These are phyloP conservation scores for Termitomyces sp. DNA, from an alignment of 768 basidiomycete species.

Conservation along the genomic window DNA sequence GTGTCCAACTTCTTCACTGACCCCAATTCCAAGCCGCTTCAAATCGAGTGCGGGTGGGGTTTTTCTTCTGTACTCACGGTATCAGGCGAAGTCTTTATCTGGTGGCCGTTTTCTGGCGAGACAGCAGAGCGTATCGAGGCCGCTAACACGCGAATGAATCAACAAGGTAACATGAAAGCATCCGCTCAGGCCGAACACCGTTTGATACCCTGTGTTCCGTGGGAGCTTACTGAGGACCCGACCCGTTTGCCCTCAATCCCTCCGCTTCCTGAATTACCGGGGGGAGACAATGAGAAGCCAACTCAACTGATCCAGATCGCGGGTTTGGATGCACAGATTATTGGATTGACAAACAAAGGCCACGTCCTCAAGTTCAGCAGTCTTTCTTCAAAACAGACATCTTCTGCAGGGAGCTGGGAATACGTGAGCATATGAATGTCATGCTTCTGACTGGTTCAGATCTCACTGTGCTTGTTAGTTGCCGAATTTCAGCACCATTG, in stretches of 20 bases:
- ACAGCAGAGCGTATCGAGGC: constrained; percentile 30
- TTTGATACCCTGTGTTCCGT: constrained; percentile 55
- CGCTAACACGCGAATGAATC: constrained; percentile 42
- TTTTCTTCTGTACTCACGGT: constrained; percentile 72
- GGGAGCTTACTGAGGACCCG: constrained; percentile 53
- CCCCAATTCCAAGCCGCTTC: constrained; percentile 35
- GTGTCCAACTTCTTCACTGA: constrained; percentile 42
- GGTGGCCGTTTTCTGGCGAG: constrained; percentile 57
- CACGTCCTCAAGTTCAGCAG: constrained; percentile 64
- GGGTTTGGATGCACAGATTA: constrained; percentile 61
- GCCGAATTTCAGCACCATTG: constrained; percentile 64
- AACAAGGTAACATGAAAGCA: constrained; percentile 29
- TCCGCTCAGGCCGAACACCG: constrained; percentile 24
- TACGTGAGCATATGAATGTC: constrained; percentile 45
- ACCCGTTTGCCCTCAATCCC: constrained; percentile 56
- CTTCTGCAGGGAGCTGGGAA: constrained; percentile 48
- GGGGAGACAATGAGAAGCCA: constrained; percentile 21
- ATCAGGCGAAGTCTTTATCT: constrained; percentile 67
- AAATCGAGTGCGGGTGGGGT: constrained; percentile 77
- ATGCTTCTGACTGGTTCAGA: not conserved
- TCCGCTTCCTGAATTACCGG: constrained; percentile 43
- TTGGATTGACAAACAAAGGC: constrained; percentile 77
- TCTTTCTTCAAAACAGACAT: constrained; percentile 34
- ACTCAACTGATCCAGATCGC: constrained; percentile 74
- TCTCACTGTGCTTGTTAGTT: constrained; percentile 36